These are phyloP conservation scores for Conticribra guillardii DNA, from an alignment of 108 stramenopile species.

Conservation along the genomic window DNA sequence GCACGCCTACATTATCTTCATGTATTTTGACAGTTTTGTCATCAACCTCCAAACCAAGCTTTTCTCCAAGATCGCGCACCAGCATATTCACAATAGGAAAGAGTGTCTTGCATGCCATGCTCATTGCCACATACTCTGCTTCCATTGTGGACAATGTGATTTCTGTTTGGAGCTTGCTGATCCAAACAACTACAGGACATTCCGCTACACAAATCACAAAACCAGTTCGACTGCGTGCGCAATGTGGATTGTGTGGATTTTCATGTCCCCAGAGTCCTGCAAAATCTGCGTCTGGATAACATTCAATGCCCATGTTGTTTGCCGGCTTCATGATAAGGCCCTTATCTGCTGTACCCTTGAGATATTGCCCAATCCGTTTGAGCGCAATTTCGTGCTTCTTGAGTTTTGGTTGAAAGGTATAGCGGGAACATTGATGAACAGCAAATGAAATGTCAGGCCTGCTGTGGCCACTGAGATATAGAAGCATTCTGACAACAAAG, in stretches of 20 bases:
- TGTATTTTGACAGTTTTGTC: constrained; percentile 36
- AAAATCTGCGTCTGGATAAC: too few relatives aligned
- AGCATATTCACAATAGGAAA: constrained; percentile 42
- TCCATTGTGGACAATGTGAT: constrained; percentile 59
- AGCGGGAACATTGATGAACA: constrained; percentile 33
- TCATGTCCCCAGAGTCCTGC: constrained; percentile 51
- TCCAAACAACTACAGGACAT: constrained; percentile 57
- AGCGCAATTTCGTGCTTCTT: background rate
- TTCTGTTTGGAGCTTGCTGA: constrained; percentile 50
- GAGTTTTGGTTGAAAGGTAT: constrained; percentile 7
- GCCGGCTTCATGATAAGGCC: constrained; percentile 40
- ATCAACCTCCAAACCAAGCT: constrained; percentile 2
- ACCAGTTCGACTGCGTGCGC: constrained; percentile 54
- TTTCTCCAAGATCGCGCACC: constrained; percentile 4
- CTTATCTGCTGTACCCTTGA: constrained; percentile 2
- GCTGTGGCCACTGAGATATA: constrained; percentile 47
- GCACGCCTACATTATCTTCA: constrained; percentile 60
- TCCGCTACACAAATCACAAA: constrained; percentile 43
- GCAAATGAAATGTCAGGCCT: constrained; percentile 53
- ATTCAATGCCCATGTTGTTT: constrained; percentile 32
- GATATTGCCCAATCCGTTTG: background rate
- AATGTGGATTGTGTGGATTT: constrained; percentile 36
- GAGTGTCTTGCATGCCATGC: constrained; percentile 34
- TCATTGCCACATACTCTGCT: constrained; percentile 53
- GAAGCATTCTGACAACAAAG: constrained; percentile 48